Conservation (phyloP, 2,329 filamentous ascomycete species). For the Aspergillus fumigatus region DNA sequence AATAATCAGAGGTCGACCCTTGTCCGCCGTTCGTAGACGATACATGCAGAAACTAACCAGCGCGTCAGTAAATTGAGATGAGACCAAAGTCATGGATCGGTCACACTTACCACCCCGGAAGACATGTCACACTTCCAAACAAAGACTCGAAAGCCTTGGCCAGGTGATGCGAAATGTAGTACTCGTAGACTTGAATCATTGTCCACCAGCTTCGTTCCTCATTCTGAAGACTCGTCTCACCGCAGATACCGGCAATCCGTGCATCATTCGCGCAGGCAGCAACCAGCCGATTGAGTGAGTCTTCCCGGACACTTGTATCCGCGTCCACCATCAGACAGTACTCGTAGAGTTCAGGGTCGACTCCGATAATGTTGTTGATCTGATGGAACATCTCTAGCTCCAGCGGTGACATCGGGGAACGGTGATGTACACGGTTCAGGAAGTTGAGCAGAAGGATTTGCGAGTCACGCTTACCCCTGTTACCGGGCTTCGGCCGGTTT, state of each 20-base stretch:
- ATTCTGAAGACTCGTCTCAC: slow-evolving; percentile 93
- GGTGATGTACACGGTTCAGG: slow-evolving; percentile 94
- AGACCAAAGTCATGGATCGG: neutral
- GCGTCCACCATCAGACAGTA: slow-evolving; percentile 97
- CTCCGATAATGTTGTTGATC: slow-evolving; percentile 98
- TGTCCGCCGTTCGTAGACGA: slow-evolving; percentile 86
- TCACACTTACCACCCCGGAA: slow-evolving; percentile 86
- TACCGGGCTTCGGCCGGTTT: slow-evolving; percentile 84
- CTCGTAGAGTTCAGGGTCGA: slow-evolving; percentile 95
- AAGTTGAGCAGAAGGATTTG: slow-evolving; percentile 96
- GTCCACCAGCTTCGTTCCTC: slow-evolving; percentile 96
- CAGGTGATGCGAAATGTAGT: slow-evolving; percentile 97
- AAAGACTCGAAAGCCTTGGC: slow-evolving; percentile 96
- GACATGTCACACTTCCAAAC: slow-evolving; percentile 96
- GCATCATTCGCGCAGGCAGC: slow-evolving; percentile 89
- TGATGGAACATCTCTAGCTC: slow-evolving; percentile 99
- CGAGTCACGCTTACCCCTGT: slow-evolving; percentile 97
- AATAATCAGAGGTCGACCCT: slow-evolving; percentile 90
- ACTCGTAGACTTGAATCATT: slow-evolving; percentile 99
- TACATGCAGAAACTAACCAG: slow-evolving; percentile 91
- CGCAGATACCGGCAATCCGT: slow-evolving; percentile 95
- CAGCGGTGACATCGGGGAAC: slow-evolving; percentile 87
- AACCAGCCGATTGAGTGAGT: slow-evolving; percentile 87
- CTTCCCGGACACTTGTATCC: slow-evolving; percentile 88
- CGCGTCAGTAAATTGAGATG: slow-evolving; percentile 33